Evolutionary conservation across 331 rosid genomes (phyloP).

Genomic region (Dryas integrifolia): DNA sequence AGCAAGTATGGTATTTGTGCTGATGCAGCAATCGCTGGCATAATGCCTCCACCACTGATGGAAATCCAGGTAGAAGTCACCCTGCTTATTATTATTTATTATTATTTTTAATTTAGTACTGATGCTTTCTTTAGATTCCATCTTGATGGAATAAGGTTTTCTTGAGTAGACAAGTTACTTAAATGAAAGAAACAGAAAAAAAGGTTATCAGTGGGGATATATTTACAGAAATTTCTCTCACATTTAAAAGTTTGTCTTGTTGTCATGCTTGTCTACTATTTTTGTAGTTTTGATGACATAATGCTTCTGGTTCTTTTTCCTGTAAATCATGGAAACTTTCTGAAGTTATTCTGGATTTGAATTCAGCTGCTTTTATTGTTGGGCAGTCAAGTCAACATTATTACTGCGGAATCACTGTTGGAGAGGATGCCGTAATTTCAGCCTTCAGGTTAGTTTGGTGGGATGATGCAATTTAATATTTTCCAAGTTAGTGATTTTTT

Average conservation of each 20-base stretch:
- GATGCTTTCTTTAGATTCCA: constrained; percentile 1
- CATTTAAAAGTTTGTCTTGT: background rate
- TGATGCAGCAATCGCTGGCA: constrained; percentile 88
- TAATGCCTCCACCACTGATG: constrained; percentile 96
- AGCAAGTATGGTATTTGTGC: constrained; percentile 81
- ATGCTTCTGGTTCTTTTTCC: constrained; percentile 18
- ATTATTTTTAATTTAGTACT: background rate
- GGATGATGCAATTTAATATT: constrained; percentile 12
- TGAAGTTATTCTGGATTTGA: constrained; percentile 92
- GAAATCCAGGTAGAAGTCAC: constrained; percentile 67
- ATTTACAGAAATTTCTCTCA: background rate
- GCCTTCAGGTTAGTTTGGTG: constrained; percentile 76
- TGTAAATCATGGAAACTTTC: constrained; percentile 53
- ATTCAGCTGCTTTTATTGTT: constrained; percentile 99
- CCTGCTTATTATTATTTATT: background rate
- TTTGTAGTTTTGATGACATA: constrained; percentile 12
- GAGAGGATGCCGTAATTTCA: constrained; percentile 93
- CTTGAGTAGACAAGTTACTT: background rate
- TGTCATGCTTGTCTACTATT: constrained; percentile 5
- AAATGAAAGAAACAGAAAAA: background rate
- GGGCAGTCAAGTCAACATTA: constrained; percentile 96
- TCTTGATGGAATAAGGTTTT: constrained; percentile 9
- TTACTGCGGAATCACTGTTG: constrained; percentile 88
- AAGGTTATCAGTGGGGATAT: background rate
- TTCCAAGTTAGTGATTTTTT: background rate